A percentile compares a stretch with the other conserved stretches of the same genome.
Conservation (phyloP, 1,284 basidiomycete genomes). For the Volvariella surrecta region DNA sequence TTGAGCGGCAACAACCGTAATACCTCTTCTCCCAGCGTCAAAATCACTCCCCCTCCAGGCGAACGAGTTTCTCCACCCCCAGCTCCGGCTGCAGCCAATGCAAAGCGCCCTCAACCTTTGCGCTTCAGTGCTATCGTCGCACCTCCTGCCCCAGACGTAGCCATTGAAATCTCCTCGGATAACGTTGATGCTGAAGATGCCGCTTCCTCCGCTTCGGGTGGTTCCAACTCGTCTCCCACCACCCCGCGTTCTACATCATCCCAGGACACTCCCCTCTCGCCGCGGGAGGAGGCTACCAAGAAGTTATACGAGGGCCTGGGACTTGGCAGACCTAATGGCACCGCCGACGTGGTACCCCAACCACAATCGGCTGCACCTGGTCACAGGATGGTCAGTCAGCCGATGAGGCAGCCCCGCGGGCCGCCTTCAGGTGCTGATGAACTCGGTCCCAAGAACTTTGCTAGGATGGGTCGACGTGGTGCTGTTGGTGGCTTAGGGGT, state of each 20-base stretch:
- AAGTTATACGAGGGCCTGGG: slow-evolving; percentile 79
- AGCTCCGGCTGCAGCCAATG: slow-evolving; percentile 20
- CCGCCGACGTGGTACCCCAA: slow-evolving; percentile 7
- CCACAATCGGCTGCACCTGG: slow-evolving; percentile 17
- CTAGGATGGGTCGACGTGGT: slow-evolving; percentile 68
- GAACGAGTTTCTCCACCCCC: slow-evolving; percentile 49
- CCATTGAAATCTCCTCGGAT: slow-evolving; percentile 40
- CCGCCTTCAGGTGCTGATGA: slow-evolving; percentile 82
- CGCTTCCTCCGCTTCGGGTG: slow-evolving; percentile 42
- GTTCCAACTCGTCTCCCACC: slow-evolving; percentile 47
- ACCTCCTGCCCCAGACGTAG: slow-evolving; percentile 49
- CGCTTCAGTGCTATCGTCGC: slow-evolving; percentile 47
- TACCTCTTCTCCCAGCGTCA: slow-evolving; percentile 54
- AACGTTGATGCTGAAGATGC: slow-evolving; percentile 51
- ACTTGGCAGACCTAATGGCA: slow-evolving; percentile 52
- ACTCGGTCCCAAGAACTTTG: slow-evolving; percentile 85
- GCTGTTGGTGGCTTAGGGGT: slow-evolving; percentile 72
- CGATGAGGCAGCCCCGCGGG: slow-evolving; percentile 77
- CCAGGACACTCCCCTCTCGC: slow-evolving; percentile 55
- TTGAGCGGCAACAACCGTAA: slow-evolving; percentile 55
- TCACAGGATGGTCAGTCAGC: slow-evolving; percentile 57
- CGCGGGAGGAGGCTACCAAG: slow-evolving; percentile 73
- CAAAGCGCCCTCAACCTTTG: slow-evolving; percentile 55
- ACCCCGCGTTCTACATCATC: slow-evolving; percentile 67
- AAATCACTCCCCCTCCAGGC: slow-evolving; percentile 59